Evolutionary conservation across 257 asterid genomes (phyloP), one percentile per base, ranked within the genome.

Genomic region (Nicotiana tomentosiformis): DNA sequence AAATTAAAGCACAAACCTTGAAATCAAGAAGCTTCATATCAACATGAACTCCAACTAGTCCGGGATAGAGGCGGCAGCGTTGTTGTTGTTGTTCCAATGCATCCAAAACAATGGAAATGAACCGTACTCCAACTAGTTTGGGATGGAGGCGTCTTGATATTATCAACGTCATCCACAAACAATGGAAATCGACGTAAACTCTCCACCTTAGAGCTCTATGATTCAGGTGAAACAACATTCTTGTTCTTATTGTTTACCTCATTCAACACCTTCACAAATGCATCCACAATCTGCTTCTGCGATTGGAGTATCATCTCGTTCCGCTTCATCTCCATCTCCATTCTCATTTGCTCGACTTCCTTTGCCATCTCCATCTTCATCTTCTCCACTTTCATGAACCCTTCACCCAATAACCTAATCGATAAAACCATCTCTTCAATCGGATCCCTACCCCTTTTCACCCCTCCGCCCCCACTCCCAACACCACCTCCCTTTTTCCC

Each of bases 251-350:
- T 91, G 91, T 92, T 92, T 20, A 89, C 80, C 89, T 93, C 98
- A 46, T 87, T 55, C 81, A 93, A 72, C 8, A 97, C 98, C 84
- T 90, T 91, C 37, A 88, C 82, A 66, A 95, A 90, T n/a, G 96
- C 94, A 82, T 93, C 99, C 66, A 95, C 93, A 29, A 95, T 93
- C 87, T 92, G 97, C 80, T 89, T 88, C 84, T 95, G 99, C 3
- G 99, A 93, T 46, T 95, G 96, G 23, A 95, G 87, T 83, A 95
- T 80, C 97, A 95, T 83, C 77, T 92, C 91, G 12, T 92, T 92
- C 64, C 98, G 89, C 86, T 92, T 95, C 96, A 90, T 87, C 92
- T 93, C 99, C 97, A 93, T 92, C 77, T 95, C 97, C 99, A 93
- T 93, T 66, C 99, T 58, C 86, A 90, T 91, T 17, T 90, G 89